A percentile compares a stretch with the other conserved stretches of the same genome.
Conservation (phyloP, 768 basidiomycete species). For the Ephemerocybe angulata region DNA sequence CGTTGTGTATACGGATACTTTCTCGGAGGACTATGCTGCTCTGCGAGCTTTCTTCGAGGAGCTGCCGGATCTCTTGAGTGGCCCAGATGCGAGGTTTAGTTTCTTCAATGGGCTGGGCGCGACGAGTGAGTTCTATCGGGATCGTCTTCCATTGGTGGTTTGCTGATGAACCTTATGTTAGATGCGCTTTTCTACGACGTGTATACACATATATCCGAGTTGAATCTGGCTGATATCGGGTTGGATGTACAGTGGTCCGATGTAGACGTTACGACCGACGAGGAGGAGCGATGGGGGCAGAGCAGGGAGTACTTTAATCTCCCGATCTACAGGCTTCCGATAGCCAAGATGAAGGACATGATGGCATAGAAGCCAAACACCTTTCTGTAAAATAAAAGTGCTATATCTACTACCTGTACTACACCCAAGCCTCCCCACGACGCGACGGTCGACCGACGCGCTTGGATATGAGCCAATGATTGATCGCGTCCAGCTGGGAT, state of each 20-base stretch:
- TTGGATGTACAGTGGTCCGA: conserved; percentile 79
- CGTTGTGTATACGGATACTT: conserved; percentile 88
- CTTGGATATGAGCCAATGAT: too few species aligned
- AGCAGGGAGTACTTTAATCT: conserved; percentile 74
- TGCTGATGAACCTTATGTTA: conserved; percentile 27
- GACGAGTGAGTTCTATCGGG: conserved; percentile 59
- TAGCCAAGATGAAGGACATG: conserved; percentile 28
- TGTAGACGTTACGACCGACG: conserved; percentile 58
- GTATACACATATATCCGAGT: conserved; percentile 77
- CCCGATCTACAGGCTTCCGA: conserved; percentile 69
- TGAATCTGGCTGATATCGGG: conserved; percentile 82
- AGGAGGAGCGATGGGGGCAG: conserved; percentile 68
- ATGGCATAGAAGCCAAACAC: not conserved
- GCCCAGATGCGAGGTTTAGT: conserved; percentile 75
- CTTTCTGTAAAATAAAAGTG: too few species aligned
- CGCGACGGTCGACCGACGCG: too few species aligned
- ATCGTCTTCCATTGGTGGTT: not conserved
- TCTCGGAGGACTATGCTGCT: conserved; percentile 82
- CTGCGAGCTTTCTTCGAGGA: conserved; percentile 79
- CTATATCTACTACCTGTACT: too few species aligned
- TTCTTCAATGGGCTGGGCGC: conserved; percentile 98
- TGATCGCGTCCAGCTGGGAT: not conserved
- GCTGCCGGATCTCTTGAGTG: conserved; percentile 71
- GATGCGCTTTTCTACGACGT: conserved; percentile 90
- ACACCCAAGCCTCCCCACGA: too few species aligned